Evolutionary conservation across 306 rosid genomes (phyloP).

Genomic region (Ochetophila trinervis): DNA sequence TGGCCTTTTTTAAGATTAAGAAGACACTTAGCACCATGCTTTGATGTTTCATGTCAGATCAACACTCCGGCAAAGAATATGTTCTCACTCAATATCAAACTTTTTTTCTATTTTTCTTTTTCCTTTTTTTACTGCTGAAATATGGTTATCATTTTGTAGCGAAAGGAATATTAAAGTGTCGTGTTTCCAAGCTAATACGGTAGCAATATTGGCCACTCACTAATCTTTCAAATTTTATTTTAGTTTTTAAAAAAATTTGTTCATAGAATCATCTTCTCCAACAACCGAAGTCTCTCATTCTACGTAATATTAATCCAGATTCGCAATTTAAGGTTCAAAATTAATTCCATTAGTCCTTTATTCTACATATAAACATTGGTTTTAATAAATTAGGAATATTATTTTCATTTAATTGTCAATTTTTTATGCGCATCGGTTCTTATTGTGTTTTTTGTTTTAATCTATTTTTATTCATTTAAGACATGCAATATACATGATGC

Average conservation of each 20-base stretch:
- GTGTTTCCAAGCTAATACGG: slow-evolving; percentile 18
- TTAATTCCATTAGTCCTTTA: too few species aligned
- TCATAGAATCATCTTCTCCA: too few species aligned
- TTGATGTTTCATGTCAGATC: slow-evolving; percentile 40
- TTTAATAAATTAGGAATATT: too few species aligned
- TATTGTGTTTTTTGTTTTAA: too few species aligned
- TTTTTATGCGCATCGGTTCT: too few species aligned
- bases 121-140: neutral
- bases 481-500: too few species aligned
- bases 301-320: too few species aligned
- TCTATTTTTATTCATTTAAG: too few species aligned
- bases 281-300: too few species aligned
- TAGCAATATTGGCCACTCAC: slow-evolving; percentile 16
- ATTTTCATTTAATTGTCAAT: too few species aligned
- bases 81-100: slow-evolving; percentile 36
- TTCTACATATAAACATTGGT: too few species aligned
- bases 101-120: neutral
- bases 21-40: slow-evolving; percentile 26
- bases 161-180: slow-evolving; percentile 30
- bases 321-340: too few species aligned
- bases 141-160: slow-evolving; percentile 19
- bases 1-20: slow-evolving; percentile 3
- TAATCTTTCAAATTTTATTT: neutral
- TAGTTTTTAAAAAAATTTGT: neutral
- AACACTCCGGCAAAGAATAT: slow-evolving; percentile 45